phyloP scores from a whole-genome alignment of 768 basidiomycete genomes.

The Mycena filopes region DNA sequence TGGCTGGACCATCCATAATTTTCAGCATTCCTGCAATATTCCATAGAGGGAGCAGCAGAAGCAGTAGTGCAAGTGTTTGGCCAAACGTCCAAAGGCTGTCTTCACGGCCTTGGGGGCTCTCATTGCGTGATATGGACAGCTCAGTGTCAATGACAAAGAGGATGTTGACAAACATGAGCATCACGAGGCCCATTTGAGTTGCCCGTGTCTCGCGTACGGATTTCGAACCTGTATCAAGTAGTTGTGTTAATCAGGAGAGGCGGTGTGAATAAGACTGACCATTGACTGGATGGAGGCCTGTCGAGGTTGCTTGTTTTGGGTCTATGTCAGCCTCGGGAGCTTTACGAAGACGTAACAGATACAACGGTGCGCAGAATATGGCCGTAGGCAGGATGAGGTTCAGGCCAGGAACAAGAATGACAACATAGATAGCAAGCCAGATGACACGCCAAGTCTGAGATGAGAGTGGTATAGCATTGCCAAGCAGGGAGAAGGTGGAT shows the following conservation, averaged over 20 bases:
- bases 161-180: conserved; percentile 1
- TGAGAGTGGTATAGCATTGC: background rate
- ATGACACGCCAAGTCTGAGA: background rate
- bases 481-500: background rate
- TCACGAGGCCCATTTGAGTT: background rate
- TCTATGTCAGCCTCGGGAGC: too few species aligned
- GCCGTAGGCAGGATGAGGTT: background rate
- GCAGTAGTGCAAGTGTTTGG: background rate
- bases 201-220: too few species aligned
- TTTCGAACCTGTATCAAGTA: too few species aligned
- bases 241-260: too few species aligned
- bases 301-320: too few species aligned
- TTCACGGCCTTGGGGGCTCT: background rate
- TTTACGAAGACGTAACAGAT: too few species aligned
- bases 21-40: background rate
- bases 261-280: too few species aligned
- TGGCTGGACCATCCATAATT: too few species aligned
- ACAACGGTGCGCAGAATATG: too few species aligned
- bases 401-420: background rate
- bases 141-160: background rate
- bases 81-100: conserved; percentile 1
- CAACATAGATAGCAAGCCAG: background rate
- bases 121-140: background rate
- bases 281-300: too few species aligned
- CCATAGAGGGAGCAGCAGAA: background rate